Percentiles rank a stretch among this genome's conserved stretches.
Evolutionary conservation across 139 green algal species (phyloP).

Genomic region (Gonium pectorale): DNA sequence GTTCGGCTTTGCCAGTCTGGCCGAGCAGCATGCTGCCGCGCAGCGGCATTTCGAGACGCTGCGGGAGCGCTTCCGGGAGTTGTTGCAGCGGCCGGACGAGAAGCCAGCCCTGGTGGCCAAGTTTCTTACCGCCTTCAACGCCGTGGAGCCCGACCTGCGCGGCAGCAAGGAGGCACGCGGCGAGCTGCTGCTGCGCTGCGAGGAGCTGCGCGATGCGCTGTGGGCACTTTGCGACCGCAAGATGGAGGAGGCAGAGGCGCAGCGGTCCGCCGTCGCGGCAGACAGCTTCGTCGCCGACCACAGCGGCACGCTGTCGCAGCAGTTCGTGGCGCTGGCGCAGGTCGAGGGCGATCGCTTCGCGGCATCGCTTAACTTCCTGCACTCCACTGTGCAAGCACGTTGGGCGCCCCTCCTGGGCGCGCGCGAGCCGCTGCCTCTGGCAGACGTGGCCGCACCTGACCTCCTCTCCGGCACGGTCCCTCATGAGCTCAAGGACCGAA

Average conservation of each 20-base stretch:
- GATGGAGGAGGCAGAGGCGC: conserved; percentile 68
- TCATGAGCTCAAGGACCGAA: conserved; percentile 55
- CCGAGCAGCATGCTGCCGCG: conserved; percentile 53
- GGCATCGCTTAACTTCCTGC: conserved; percentile 52
- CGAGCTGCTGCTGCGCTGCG: conserved; percentile 79
- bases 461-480: conserved; percentile 46
- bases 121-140: conserved; percentile 77
- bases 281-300: conserved; percentile 67
- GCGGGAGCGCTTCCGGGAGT: conserved; percentile 51
- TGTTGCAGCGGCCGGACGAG: conserved; percentile 59
- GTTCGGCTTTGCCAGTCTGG: conserved; percentile 56
- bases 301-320: conserved; percentile 28
- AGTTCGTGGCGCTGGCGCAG: conserved; percentile 60
- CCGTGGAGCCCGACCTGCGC: conserved; percentile 72
- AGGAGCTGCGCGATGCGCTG: conserved; percentile 82
- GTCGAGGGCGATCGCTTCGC: conserved; percentile 67
- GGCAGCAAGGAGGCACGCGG: conserved; percentile 59
- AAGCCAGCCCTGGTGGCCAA: conserved; percentile 55
- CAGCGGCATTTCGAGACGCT: conserved; percentile 62
- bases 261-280: conserved; percentile 51
- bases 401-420: conserved; percentile 24
- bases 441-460: conserved; percentile 33
- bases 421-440: neutral
- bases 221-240: conserved; percentile 82
- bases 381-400: neutral